phyloP scores from a whole-genome alignment of 805 yeast species.

The Wickerhamiella domercqiae region DNA sequence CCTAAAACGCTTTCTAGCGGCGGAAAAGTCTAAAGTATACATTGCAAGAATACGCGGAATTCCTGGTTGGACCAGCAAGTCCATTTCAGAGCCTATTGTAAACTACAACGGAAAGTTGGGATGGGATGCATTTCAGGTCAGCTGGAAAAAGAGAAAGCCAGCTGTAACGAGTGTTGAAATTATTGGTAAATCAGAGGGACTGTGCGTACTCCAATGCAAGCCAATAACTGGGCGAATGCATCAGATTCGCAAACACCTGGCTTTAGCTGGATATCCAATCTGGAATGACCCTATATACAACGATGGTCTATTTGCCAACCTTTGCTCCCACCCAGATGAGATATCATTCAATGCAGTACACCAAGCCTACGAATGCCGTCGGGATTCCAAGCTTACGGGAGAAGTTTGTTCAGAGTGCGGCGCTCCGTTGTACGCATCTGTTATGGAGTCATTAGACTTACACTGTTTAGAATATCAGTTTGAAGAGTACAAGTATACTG shows the following conservation, averaged over 20 bases:
- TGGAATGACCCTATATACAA: conserved; percentile 82
- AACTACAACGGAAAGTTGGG: conserved; percentile 18
- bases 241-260: conserved; percentile 85
- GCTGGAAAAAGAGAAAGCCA: conserved; percentile 5
- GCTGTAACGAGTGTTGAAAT: conserved; percentile 10
- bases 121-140: conserved; percentile 7
- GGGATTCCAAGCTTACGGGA: conserved; percentile 11
- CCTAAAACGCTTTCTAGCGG: conserved; percentile 4
- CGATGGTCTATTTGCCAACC: conserved; percentile 7
- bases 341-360: conserved; percentile 8
- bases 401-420: conserved; percentile 16
- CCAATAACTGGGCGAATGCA: conserved; percentile 91
- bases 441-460: conserved; percentile 10
- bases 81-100: conserved; percentile 9
- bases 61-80: neutral
- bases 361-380: conserved; percentile 4
- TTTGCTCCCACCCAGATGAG: conserved; percentile 9
- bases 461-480: conserved; percentile 15
- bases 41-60: conserved; percentile 8
- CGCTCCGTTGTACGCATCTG: conserved; percentile 7
- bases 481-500: conserved; percentile 4
- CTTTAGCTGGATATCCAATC: conserved; percentile 70
- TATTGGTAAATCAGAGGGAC: conserved; percentile 1
- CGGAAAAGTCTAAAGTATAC: conserved; percentile 8
- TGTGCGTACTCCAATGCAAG: conserved; percentile 49